phyloP scores from a whole-genome alignment of 1,284 basidiomycete genomes.

The Laetiporus sulphureus region DNA sequence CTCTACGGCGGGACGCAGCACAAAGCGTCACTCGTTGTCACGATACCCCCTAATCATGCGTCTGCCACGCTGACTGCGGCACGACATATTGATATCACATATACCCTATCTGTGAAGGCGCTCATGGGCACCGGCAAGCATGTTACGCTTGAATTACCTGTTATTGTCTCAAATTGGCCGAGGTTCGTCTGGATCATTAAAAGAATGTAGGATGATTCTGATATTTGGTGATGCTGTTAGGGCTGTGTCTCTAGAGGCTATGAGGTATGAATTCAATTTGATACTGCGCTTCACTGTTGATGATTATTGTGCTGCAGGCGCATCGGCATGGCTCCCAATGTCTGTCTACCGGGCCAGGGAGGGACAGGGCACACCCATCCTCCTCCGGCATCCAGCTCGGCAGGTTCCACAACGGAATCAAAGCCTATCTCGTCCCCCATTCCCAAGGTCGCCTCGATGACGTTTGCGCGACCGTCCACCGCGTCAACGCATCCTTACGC shows the following conservation, averaged over 20 bases:
- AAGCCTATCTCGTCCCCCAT: too few species aligned
- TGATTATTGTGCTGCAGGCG: conserved; percentile 34
- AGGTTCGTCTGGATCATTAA: conserved; percentile 33
- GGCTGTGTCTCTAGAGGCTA: conserved; percentile 57
- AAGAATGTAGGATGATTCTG: background rate
- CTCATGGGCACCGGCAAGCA: conserved; percentile 63
- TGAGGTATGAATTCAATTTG: conserved; percentile 37
- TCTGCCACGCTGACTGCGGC: conserved; percentile 74
- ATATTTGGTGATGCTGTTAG: conserved; percentile 27
- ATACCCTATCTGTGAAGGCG: conserved; percentile 70
- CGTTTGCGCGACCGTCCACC: conserved; percentile 1
- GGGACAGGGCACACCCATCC: background rate
- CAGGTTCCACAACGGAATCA: background rate
- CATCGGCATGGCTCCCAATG: conserved; percentile 61
- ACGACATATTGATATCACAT: conserved; percentile 75
- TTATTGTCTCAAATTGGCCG: conserved; percentile 78
- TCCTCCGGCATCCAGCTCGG: conserved; percentile 6
- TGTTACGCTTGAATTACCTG: conserved; percentile 64
- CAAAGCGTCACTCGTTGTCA: conserved; percentile 60
- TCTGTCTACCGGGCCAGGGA: conserved; percentile 33
- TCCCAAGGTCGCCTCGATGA: background rate
- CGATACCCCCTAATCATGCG: conserved; percentile 63
- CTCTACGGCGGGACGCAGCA: conserved; percentile 67
- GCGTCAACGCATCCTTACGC: background rate
- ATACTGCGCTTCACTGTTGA: conserved; percentile 1